Percentiles rank a stretch among this genome's conserved stretches.
Conservation (phyloP, 2,329 filamentous ascomycete species). For the Chaetomiaceae sp. region DNA sequence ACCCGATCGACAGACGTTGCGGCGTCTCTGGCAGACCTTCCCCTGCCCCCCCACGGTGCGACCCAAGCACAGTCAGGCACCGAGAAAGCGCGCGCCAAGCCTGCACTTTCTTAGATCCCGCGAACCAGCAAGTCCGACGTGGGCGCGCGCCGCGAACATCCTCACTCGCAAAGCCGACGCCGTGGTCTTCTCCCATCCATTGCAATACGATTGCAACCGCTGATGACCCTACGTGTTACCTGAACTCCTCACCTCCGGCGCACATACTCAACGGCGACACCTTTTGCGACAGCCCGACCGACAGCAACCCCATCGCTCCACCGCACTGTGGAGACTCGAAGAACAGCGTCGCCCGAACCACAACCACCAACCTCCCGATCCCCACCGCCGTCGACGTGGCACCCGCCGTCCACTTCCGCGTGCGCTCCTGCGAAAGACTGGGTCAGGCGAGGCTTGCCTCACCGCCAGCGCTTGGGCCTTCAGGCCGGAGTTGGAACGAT, state of each 20-base stretch:
- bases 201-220: too few species aligned
- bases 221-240: too few species aligned
- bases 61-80: conserved; percentile 10
- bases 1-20: too few species aligned
- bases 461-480: conserved; percentile 1
- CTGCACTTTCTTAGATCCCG: conserved; percentile 1
- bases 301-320: neutral
- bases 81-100: conserved; percentile 7
- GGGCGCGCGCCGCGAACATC: conserved; percentile 8
- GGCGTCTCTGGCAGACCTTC: too few species aligned
- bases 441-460: conserved; percentile 5
- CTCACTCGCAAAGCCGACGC: too few species aligned
- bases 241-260: too few species aligned
- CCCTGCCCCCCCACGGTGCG: conserved; percentile 3
- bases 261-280: too few species aligned
- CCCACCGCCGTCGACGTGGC: conserved; percentile 3
- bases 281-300: too few species aligned
- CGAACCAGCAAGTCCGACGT: neutral
- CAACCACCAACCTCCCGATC: conserved; percentile 4
- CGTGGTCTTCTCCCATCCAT: conserved; percentile 1
- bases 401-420: neutral
- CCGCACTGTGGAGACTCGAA: neutral
- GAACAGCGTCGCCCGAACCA: neutral
- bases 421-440: neutral
- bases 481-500: neutral